Evolutionary conservation across 225 moss, liverwort and hornwort species (phyloP).

Genomic region (Rhytidiadelphus loreus): DNA sequence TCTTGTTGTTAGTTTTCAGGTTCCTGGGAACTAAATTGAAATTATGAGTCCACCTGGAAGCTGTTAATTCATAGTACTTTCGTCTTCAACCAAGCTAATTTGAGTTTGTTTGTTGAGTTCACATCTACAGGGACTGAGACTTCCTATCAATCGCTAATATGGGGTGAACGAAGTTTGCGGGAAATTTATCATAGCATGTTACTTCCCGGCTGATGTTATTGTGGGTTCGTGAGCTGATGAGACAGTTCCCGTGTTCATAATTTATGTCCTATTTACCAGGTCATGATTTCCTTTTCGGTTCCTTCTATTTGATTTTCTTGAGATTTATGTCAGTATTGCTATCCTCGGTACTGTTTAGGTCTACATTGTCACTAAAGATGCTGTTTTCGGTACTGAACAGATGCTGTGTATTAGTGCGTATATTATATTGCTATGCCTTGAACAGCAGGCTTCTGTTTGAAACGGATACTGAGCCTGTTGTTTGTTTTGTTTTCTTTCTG

Average conservation of each 20-base stretch:
- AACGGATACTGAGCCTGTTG: not conserved
- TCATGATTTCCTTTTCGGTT: not conserved
- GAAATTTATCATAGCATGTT: not conserved
- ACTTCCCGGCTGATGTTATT: not conserved
- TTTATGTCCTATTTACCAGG: not conserved
- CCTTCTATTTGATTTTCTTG: not conserved
- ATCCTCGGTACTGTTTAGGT: not conserved
- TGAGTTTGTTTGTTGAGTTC: not conserved
- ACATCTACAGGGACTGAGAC: not conserved
- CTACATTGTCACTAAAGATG: not conserved
- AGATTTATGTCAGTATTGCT: not conserved
- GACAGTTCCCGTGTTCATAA: not conserved
- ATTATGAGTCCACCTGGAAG: not conserved
- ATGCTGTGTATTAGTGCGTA: not conserved
- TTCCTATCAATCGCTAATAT: too few species aligned
- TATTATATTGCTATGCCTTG: not conserved
- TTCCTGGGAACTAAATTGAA: not conserved
- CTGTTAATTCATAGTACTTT: not conserved
- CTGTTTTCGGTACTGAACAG: too few species aligned
- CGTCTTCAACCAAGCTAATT: not conserved
- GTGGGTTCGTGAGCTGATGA: not conserved
- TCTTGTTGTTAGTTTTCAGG: not conserved
- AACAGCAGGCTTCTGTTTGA: not conserved
- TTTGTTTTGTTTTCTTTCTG: conserved; percentile 15
- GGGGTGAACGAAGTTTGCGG: not conserved